Conservation (phyloP, 441 rosid species). For the Brassica hybrid region DNA sequence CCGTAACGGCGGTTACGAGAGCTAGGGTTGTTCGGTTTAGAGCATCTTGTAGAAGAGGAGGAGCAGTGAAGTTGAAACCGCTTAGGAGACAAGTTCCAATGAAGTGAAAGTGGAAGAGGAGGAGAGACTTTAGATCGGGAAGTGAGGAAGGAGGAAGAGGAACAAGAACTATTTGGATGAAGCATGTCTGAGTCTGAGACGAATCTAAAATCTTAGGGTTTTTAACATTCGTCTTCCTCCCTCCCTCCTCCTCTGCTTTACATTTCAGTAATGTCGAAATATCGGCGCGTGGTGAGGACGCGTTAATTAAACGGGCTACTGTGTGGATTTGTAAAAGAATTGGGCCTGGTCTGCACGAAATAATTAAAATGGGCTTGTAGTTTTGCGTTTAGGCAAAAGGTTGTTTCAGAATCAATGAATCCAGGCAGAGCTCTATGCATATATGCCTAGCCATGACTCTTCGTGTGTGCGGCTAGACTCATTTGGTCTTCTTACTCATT, state of each 20-base stretch:
- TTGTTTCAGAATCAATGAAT: too few relatives aligned
- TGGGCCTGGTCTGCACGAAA: background rate
- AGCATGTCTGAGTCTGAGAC: constrained; percentile 36
- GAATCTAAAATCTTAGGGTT: constrained; percentile 9
- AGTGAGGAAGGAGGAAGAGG: constrained; percentile 21
- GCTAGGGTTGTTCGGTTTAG: constrained; percentile 38
- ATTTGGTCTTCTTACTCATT: too few relatives aligned
- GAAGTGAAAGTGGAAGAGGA: constrained; percentile 9
- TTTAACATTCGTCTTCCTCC: background rate
- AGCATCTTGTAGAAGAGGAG: constrained; percentile 48
- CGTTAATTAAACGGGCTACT: background rate
- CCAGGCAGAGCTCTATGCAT: too few relatives aligned
- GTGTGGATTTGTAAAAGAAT: background rate
- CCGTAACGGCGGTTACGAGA: constrained; percentile 53
- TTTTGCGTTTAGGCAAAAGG: too few relatives aligned
- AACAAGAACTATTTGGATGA: constrained; percentile 27
- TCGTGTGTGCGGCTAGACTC: too few relatives aligned
- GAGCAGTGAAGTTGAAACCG: constrained; percentile 61
- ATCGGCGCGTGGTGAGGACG: background rate
- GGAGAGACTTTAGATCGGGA: constrained; percentile 13
- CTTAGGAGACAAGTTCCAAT: constrained; percentile 36
- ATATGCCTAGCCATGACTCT: too few relatives aligned
- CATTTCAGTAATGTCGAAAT: background rate
- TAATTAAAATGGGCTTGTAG: too few relatives aligned
- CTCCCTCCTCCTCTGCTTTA: background rate